Percentiles rank a stretch among this genome's conserved stretches.
These are phyloP conservation scores for Dioscorea dumetorum DNA, from an alignment of 106 monocot genomes.

Conservation along the genomic window DNA sequence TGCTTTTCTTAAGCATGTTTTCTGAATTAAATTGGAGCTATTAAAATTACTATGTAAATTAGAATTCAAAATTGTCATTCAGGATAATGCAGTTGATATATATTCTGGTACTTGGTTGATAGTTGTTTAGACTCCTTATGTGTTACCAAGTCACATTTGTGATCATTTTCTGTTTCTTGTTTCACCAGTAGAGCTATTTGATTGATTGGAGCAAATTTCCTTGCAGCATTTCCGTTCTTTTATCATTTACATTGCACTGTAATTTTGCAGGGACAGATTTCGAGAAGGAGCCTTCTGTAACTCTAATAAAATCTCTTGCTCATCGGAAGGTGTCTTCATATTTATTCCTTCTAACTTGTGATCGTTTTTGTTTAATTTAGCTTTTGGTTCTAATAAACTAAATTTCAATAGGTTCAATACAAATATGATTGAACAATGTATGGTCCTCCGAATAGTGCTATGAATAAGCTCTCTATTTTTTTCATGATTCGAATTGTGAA, in stretches of 20 bases:
- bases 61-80: too few relatives aligned
- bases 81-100: too few relatives aligned
- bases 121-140: too few relatives aligned
- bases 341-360: neutral
- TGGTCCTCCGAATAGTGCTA: too few relatives aligned
- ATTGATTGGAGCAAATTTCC: neutral
- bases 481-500: too few relatives aligned
- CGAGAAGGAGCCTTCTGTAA: slow-evolving; percentile 13
- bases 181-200: neutral
- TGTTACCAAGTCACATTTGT: too few relatives aligned
- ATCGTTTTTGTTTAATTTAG: neutral
- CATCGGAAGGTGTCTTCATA: slow-evolving; percentile 31
- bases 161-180: neutral
- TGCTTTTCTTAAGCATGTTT: too few relatives aligned
- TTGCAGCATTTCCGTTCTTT: neutral
- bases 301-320: slow-evolving; percentile 57
- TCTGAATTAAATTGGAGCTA: too few relatives aligned
- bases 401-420: neutral
- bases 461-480: too few relatives aligned
- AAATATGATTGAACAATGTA: too few relatives aligned
- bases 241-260: neutral
- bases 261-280: slow-evolving; percentile 37
- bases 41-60: too few relatives aligned
- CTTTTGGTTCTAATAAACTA: neutral
- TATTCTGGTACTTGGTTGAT: too few relatives aligned